phyloP scores from a whole-genome alignment of 805 yeast species.

The Kodamaea fukazawae region DNA sequence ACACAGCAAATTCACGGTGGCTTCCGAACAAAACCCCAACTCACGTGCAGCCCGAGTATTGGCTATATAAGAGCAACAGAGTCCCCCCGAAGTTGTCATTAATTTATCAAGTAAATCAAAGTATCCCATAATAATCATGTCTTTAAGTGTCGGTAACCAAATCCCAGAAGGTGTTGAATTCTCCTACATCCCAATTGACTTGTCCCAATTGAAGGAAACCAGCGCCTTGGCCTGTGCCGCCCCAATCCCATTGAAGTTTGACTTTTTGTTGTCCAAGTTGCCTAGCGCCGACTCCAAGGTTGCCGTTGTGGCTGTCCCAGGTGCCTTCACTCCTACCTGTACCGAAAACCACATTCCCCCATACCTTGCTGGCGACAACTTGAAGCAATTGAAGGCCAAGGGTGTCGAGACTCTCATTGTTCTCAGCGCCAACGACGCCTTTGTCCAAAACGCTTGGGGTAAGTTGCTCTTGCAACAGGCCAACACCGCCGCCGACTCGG shows the following conservation, averaged over 20 bases:
- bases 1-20: too few species aligned
- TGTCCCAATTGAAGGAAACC: constrained; percentile 20
- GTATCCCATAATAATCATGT: constrained; percentile 6
- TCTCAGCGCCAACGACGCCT: constrained; percentile 43
- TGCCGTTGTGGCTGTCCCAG: constrained; percentile 41
- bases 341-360: constrained; percentile 45
- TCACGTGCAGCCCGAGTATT: too few species aligned
- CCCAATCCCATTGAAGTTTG: constrained; percentile 34
- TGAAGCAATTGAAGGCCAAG: constrained; percentile 27
- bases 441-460: constrained; percentile 45
- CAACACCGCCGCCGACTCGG: constrained; percentile 10
- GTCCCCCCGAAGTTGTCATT: too few species aligned
- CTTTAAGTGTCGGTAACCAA: constrained; percentile 24
- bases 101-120: neutral
- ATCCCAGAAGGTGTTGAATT: constrained; percentile 37
- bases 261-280: constrained; percentile 26
- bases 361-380: constrained; percentile 23
- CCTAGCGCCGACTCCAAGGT: constrained; percentile 19
- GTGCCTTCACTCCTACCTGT: constrained; percentile 45
- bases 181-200: constrained; percentile 37
- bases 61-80: too few species aligned
- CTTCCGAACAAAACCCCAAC: too few species aligned
- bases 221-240: constrained; percentile 34
- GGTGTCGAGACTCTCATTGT: constrained; percentile 32
- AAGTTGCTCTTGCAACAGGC: constrained; percentile 34